These are phyloP conservation scores for Debaryomycetaceae sp. DNA, from an alignment of 1,139 yeast genomes.

Conservation along the genomic window DNA sequence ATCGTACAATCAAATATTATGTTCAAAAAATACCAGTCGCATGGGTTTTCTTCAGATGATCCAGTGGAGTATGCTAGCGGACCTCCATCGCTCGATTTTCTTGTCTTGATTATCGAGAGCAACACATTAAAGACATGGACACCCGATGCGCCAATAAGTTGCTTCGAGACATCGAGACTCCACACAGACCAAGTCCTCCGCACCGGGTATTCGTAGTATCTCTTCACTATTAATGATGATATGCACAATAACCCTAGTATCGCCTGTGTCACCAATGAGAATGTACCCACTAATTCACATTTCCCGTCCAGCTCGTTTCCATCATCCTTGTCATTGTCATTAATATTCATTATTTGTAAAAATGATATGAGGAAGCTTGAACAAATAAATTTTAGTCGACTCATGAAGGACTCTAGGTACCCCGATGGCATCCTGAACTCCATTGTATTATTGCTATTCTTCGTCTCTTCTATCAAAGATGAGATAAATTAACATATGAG, in stretches of 20 bases:
- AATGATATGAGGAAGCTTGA: background rate
- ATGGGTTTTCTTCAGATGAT: constrained; percentile 47
- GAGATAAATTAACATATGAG: background rate
- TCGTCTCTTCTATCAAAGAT: too few species aligned
- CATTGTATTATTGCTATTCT: background rate
- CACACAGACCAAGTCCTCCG: constrained; percentile 86
- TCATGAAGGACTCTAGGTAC: background rate
- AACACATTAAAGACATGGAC: constrained; percentile 78
- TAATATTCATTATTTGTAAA: background rate
- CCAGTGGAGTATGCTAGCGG: background rate
- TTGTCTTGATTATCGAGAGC: constrained; percentile 56
- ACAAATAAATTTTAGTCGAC: background rate
- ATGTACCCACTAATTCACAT: constrained; percentile 72
- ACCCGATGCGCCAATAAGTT: constrained; percentile 80
- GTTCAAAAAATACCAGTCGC: constrained; percentile 90
- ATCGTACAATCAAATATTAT: constrained; percentile 87
- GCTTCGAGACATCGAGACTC: constrained; percentile 88
- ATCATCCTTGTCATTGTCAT: constrained; percentile 3
- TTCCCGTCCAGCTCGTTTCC: constrained; percentile 18
- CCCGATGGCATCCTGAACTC: background rate
- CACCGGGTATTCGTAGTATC: constrained; percentile 73
- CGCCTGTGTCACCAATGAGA: constrained; percentile 62
- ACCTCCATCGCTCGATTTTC: constrained; percentile 5
- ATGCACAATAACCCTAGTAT: constrained; percentile 73
- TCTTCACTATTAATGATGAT: constrained; percentile 67